These are phyloP conservation scores for Zizania latifolia DNA, from an alignment of 176 grass and related monocot genomes.

Conservation along the genomic window DNA sequence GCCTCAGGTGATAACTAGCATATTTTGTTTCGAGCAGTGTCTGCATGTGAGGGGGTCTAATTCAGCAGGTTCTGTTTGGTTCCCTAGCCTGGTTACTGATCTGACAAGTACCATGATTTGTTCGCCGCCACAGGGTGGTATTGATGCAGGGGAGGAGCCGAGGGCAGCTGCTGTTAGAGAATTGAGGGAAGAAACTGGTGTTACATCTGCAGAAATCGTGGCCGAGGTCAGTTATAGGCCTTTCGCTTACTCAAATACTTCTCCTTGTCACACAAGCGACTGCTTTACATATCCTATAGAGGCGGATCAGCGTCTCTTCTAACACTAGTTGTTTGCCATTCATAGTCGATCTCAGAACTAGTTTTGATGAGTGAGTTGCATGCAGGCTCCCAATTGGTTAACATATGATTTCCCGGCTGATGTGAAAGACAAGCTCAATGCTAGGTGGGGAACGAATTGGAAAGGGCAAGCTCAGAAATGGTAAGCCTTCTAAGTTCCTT, in stretches of 20 bases:
- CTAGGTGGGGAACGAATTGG: conserved; percentile 69
- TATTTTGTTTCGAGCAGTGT: background rate
- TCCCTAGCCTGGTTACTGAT: too few relatives aligned
- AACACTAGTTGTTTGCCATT: too few relatives aligned
- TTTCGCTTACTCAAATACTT: background rate
- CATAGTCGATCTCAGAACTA: too few relatives aligned
- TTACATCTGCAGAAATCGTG: conserved; percentile 72
- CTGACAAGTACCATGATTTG: background rate
- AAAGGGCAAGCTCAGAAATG: conserved; percentile 96
- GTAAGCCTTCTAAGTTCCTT: conserved; percentile 26
- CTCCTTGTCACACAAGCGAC: background rate
- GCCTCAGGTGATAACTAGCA: conserved; percentile 89
- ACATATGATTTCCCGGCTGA: conserved; percentile 81
- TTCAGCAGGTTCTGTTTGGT: too few relatives aligned
- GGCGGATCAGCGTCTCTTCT: too few relatives aligned
- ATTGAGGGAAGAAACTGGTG: conserved; percentile 83
- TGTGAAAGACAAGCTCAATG: conserved; percentile 60
- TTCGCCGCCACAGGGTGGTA: conserved; percentile 60
- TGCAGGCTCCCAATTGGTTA: conserved; percentile 70
- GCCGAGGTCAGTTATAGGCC: conserved; percentile 47
- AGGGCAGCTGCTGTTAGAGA: conserved; percentile 63
- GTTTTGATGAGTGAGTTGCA: background rate
- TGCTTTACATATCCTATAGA: background rate
- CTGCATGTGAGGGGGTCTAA: too few relatives aligned
- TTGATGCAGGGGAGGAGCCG: conserved; percentile 72